phyloP scores from a whole-genome alignment of 2,329 filamentous ascomycete genomes.

The Botrytis galanthina region DNA sequence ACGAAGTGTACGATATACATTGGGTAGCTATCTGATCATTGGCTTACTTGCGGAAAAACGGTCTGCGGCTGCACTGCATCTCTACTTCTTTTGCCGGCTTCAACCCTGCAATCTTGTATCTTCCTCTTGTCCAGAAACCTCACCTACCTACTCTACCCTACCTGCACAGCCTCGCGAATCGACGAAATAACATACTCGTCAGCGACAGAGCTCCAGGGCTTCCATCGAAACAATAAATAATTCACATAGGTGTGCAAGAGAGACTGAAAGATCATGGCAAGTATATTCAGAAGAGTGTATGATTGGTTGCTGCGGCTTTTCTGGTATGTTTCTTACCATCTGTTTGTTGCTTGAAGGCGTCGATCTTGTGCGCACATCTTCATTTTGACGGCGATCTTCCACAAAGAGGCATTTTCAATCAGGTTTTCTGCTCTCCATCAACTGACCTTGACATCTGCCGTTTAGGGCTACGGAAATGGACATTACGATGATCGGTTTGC shows the following conservation, averaged over 20 bases:
- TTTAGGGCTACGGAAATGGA: conserved; percentile 97
- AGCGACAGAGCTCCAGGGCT: not conserved
- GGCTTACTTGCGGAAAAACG: conserved; percentile 13
- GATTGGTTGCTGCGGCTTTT: conserved; percentile 98
- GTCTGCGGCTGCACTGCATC: conserved; percentile 16
- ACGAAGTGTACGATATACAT: not conserved
- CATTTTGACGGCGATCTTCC: not conserved
- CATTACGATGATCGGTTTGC: conserved; percentile 96
- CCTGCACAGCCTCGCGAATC: conserved; percentile 1
- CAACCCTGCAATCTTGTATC: conserved; percentile 11
- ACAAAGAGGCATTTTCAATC: not conserved
- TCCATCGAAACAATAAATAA: not conserved
- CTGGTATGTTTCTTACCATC: conserved; percentile 63
- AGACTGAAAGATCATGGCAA: conserved; percentile 65
- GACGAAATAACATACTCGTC: not conserved
- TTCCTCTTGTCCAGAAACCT: conserved; percentile 3
- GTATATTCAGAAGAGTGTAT: conserved; percentile 90
- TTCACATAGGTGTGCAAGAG: not conserved
- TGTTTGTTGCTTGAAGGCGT: not conserved
- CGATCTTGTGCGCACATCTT: not conserved
- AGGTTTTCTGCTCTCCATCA: not conserved
- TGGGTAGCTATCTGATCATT: conserved; percentile 6
- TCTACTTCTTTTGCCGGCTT: conserved; percentile 10
- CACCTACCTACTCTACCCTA: not conserved
- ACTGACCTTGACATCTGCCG: not conserved